Evolutionary conservation across 768 basidiomycete species (phyloP).

Genomic region (Mycena rebaudengoi): DNA sequence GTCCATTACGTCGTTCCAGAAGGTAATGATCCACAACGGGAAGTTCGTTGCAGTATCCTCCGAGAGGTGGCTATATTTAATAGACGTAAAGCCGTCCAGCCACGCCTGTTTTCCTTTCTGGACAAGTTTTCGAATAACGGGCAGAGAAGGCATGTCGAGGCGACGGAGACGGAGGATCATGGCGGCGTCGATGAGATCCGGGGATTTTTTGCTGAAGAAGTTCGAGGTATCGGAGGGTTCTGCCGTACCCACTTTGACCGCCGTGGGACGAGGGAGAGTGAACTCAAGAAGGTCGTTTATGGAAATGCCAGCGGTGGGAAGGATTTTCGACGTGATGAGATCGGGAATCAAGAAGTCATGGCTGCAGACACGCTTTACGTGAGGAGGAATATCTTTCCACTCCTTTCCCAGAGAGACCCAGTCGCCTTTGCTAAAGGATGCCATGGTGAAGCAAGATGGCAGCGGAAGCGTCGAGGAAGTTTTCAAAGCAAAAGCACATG

Average conservation of each 20-base stretch:
- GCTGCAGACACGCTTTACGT: background rate
- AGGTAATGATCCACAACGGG: background rate
- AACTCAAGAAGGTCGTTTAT: slow-evolving; percentile 4
- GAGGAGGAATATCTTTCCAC: background rate
- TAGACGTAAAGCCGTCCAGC: slow-evolving; percentile 1
- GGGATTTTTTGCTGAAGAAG: background rate
- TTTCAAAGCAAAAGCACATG: no score
- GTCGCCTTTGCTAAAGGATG: no score
- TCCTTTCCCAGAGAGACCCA: background rate
- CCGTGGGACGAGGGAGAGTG: background rate
- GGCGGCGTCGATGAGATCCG: background rate
- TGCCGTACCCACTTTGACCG: background rate
- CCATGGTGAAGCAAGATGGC: no score
- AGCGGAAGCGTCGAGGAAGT: no score
- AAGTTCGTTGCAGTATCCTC: background rate
- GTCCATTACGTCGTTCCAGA: background rate
- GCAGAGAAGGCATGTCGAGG: slow-evolving; percentile 2
- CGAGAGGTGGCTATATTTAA: background rate
- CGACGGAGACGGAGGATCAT: background rate
- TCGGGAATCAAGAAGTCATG: background rate
- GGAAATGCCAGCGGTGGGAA: background rate
- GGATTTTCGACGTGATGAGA: background rate
- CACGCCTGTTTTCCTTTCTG: background rate
- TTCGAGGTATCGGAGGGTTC: background rate
- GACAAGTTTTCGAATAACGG: background rate